Evolutionary conservation across 108 stramenopile species (phyloP), one percentile per base, ranked within the genome.

Genomic region (Tribonema minus): DNA sequence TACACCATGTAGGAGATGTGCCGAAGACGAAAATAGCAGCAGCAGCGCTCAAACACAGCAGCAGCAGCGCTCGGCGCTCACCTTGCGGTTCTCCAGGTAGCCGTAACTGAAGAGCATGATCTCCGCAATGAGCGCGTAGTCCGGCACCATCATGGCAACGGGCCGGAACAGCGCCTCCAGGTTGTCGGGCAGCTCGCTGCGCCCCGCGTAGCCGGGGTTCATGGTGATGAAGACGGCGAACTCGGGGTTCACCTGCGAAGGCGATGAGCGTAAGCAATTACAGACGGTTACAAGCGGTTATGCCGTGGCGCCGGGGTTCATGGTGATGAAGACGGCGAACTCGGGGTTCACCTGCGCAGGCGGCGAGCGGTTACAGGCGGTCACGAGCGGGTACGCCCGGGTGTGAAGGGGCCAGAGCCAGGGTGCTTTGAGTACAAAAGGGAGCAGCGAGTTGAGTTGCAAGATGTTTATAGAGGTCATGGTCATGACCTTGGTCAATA

Each of bases 61-160:
- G n/a, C n/a, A n/a, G n/a, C n/a, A n/a, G n/a, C n/a, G n/a, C n/a
- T n/a, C n/a, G n/a, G n/a, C n/a, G n/a, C n/a, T n/a, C n/a, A n/a
- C n/a, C n/a, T 84, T 83, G 34, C 88, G 82, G 63, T 85, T 83
- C 36, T 88, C 85, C 58, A 84, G 58, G 85, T 88, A 90, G 25
- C 89, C 89, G 63, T 86, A 88, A 25, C 82, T 81, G 62, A 89
- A 90, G 12, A 90, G 85, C 84, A 88, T 90, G 81, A 89, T 89
- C 84, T 90, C 90, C 29, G 86, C 90, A 28, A 90, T 90, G 41
- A 89, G 67, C 15, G 77, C 86, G 63, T 88, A 90, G 61, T 90
- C 89, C 9, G 90, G 90, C 1, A 89, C 89, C 89, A 90, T 89
- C 90, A 90, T 90, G 27, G 90, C 89, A 0, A 89, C 88, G 12